Evolutionary conservation across 176 grass and related monocot genomes (phyloP).

Genomic region (Rhynchospora tenuis): DNA sequence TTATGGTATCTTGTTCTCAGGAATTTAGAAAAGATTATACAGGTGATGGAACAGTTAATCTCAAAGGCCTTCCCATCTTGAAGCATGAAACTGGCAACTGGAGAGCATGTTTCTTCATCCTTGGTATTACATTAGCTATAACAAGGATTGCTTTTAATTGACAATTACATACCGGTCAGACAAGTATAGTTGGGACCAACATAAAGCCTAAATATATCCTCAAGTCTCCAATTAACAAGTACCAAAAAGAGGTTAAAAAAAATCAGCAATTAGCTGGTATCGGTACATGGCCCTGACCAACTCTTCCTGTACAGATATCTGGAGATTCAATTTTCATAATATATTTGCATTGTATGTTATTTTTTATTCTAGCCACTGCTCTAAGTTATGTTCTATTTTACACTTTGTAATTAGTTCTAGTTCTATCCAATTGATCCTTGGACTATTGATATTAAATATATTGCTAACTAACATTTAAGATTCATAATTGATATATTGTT

Average conservation of each 20-base stretch:
- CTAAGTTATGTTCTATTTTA: too few relatives aligned
- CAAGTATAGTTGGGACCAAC: background rate
- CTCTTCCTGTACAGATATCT: background rate
- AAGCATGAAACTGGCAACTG: constrained; percentile 23
- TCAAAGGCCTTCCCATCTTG: constrained; percentile 20
- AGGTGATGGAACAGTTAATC: constrained; percentile 27
- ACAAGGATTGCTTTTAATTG: background rate
- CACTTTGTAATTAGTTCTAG: too few relatives aligned
- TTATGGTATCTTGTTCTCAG: background rate
- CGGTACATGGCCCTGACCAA: background rate
- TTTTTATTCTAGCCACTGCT: too few relatives aligned
- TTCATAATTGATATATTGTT: background rate
- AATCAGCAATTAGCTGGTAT: too few relatives aligned
- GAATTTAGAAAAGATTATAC: constrained; percentile 9
- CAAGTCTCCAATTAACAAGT: background rate
- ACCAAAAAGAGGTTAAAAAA: background rate
- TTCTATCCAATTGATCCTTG: background rate
- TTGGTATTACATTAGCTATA: constrained; percentile 8
- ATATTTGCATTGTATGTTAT: background rate
- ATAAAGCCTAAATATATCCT: background rate
- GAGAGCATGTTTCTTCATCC: constrained; percentile 26
- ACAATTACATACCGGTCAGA: background rate
- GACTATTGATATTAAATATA: background rate
- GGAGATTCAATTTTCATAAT: background rate
- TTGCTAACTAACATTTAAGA: background rate